Evolutionary conservation across 1,284 basidiomycete species (phyloP), one percentile per base, ranked within the genome.

Genomic region (Peniophora sp.): DNA sequence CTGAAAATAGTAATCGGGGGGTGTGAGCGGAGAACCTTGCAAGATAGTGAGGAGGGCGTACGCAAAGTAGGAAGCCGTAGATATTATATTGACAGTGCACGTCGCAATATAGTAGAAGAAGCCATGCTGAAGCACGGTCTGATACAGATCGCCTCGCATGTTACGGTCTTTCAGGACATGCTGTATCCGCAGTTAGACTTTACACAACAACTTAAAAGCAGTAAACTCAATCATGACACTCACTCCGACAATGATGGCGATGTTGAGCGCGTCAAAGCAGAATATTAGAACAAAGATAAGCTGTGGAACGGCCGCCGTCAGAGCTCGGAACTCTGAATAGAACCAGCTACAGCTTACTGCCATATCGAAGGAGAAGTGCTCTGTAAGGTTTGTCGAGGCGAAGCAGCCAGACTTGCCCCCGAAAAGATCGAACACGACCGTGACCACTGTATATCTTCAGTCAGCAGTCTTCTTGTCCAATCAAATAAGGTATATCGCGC

Each of bases 101-200:
- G 52, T 58, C 9, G 48, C 41, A 20, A 50, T 20, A 48, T 58
- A 58, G 46, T 57, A 56, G 27, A 55, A 9, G 32, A 57, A n/a
- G 39, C 56, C 56, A 50, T 57, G 56, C 38, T 45, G 52, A n/a
- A 57, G 45, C 25, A 57, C 52, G 23, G 49, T 49, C 25, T 49
- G 39, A 32, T 53, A 56, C 20, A 58, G 49, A 16, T 49, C 48
- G n/a, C 56, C 56, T 10, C 48, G 39, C 17, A 48, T 36, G 27
- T 48, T 50, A n/a, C 50, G 56, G 25, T 57, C 22, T 39, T 34
- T 36, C 43, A 56, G 5, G 45, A 46, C 51, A 49, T 56, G 49
- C 56, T 57, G 44, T 10, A 32, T 32, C 27, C 27, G 27, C 27
- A 32, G 27, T 45, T 25, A 23, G 19, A 3, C 16, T 22, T 19